Evolutionary conservation across 2,329 filamentous ascomycete genomes (phyloP).

Genomic region (Arthrinium phaeospermum): DNA sequence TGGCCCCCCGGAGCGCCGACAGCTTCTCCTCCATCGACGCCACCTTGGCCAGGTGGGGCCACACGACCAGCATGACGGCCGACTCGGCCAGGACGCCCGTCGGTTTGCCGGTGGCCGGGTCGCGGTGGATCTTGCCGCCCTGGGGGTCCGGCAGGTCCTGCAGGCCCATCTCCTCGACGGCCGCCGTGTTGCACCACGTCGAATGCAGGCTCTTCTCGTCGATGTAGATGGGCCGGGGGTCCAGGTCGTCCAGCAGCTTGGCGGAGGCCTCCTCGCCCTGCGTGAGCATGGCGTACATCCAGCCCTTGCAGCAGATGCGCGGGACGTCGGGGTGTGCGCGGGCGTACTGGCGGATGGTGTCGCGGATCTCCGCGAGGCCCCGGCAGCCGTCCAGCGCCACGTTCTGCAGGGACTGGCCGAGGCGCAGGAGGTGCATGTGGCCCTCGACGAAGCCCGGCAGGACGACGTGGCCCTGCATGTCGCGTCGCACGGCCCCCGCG

Average conservation of each 20-base stretch:
- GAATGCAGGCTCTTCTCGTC: constrained; percentile 64
- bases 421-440: constrained; percentile 62
- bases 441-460: constrained; percentile 63
- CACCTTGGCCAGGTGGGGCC: constrained; percentile 57
- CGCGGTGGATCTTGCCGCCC: constrained; percentile 58
- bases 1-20: constrained; percentile 50
- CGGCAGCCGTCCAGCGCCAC: constrained; percentile 53
- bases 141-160: constrained; percentile 52
- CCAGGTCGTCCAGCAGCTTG: constrained; percentile 56
- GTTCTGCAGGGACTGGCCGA: constrained; percentile 60
- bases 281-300: constrained; percentile 61
- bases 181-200: constrained; percentile 60
- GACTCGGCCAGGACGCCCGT: constrained; percentile 60
- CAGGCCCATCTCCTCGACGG: constrained; percentile 55
- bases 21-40: constrained; percentile 55
- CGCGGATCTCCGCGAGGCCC: constrained; percentile 54
- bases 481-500: constrained; percentile 33
- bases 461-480: constrained; percentile 48
- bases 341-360: constrained; percentile 51
- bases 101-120: constrained; percentile 47
- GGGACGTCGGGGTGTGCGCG: constrained; percentile 48
- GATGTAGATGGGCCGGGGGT: constrained; percentile 58
- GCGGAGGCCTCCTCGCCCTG: constrained; percentile 52
- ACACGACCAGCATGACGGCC: constrained; percentile 58
- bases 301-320: constrained; percentile 58